These are phyloP conservation scores for Zangia roseola DNA, from an alignment of 768 basidiomycete species.

Conservation along the genomic window DNA sequence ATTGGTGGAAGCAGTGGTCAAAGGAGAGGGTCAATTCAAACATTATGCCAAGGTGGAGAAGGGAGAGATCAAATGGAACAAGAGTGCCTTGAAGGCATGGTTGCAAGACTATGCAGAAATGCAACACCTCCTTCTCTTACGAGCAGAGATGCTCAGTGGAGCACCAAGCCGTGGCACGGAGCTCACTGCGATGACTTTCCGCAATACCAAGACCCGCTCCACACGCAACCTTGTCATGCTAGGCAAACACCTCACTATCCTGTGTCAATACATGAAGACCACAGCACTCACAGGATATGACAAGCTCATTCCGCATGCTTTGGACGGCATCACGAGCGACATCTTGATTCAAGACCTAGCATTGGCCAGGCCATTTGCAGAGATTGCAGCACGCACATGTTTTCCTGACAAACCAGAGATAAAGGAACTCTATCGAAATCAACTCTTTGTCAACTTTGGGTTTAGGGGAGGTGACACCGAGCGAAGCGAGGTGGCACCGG, in stretches of 20 bases:
- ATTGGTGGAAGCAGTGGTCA: rapidly evolving
- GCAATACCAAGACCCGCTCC: neutral
- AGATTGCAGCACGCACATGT: neutral
- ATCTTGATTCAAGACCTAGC: neutral
- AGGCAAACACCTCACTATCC: neutral
- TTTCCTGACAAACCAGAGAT: neutral
- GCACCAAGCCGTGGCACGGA: constrained; percentile 16
- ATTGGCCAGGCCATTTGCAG: neutral
- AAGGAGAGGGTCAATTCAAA: neutral
- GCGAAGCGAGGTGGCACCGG: no score
- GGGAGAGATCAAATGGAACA: no score
- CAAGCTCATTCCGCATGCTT: constrained; percentile 1
- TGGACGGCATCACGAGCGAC: neutral
- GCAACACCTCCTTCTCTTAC: neutral
- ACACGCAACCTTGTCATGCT: constrained; percentile 2
- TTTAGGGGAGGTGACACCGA: no score
- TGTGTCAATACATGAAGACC: neutral
- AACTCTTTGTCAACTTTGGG: constrained; percentile 4
- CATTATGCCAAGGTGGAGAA: no score
- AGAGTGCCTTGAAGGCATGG: neutral
- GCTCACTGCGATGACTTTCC: neutral
- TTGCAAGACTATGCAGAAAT: constrained; percentile 13
- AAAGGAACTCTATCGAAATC: neutral
- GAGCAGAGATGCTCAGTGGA: constrained; percentile 10
- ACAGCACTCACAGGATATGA: neutral